phyloP scores from a whole-genome alignment of 805 yeast genomes.

The Candida tammaniensis region DNA sequence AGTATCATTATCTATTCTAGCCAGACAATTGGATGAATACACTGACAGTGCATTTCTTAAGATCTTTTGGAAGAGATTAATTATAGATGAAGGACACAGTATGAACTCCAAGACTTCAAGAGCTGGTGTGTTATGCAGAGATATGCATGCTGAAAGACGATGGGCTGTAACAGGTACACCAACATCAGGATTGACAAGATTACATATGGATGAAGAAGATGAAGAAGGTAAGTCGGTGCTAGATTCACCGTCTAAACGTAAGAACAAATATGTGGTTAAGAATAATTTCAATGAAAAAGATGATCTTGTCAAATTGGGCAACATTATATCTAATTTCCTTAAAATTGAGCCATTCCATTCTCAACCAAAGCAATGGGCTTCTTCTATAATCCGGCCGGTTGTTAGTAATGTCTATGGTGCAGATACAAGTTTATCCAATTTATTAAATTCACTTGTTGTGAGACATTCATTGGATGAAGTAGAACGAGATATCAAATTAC shows the following conservation, averaged over 20 bases:
- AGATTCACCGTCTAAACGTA: conserved; percentile 17
- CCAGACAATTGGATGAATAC: conserved; percentile 32
- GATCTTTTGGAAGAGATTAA: conserved; percentile 64
- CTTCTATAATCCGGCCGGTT: conserved; percentile 48
- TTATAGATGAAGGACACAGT: conserved; percentile 76
- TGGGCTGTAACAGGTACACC: conserved; percentile 83
- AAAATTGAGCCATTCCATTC: conserved; percentile 57
- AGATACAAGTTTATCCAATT: conserved; percentile 34
- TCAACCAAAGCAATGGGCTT: conserved; percentile 47
- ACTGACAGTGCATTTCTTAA: conserved; percentile 34
- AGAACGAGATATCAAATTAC: conserved; percentile 53
- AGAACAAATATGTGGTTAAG: conserved; percentile 44
- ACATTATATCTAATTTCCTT: conserved; percentile 50
- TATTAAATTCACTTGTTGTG: conserved; percentile 50
- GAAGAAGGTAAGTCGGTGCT: conserved; percentile 9
- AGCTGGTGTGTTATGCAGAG: conserved; percentile 47
- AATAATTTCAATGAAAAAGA: conserved; percentile 49
- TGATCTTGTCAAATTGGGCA: conserved; percentile 55
- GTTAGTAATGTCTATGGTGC: conserved; percentile 38
- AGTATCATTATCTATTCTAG: conserved; percentile 46
- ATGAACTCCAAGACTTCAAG: conserved; percentile 52
- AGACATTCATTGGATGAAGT: conserved; percentile 56
- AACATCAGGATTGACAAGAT: conserved; percentile 62
- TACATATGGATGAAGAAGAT: conserved; percentile 45
- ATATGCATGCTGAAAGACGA: conserved; percentile 53